A percentile compares a stretch with the other conserved stretches of the same genome.
These are phyloP conservation scores for Eucalyptus cloeziana DNA, from an alignment of 345 rosid species.

Conservation along the genomic window DNA sequence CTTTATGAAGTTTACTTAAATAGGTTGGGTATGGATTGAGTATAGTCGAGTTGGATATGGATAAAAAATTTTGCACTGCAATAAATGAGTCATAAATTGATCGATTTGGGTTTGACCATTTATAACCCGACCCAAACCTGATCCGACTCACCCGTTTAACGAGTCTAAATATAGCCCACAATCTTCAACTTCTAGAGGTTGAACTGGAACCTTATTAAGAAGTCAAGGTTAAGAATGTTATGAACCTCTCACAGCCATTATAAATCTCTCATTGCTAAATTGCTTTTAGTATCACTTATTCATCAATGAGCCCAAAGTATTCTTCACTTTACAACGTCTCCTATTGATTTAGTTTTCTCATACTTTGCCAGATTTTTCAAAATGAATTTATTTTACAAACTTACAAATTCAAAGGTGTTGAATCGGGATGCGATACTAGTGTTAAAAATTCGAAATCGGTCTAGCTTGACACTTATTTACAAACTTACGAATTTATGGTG, in stretches of 20 bases:
- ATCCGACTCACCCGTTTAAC: fast-evolving
- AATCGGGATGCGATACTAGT: neutral
- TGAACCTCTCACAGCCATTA: neutral
- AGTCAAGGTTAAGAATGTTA: neutral
- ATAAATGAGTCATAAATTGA: no score
- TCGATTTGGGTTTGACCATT: fast-evolving
- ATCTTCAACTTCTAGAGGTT: neutral
- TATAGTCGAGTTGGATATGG: fast-evolving
- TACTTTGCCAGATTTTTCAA: neutral
- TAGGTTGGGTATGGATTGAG: no score
- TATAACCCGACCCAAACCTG: fast-evolving
- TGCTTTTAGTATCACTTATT: neutral
- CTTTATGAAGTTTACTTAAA: no score
- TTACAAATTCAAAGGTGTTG: no score
- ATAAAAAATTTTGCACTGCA: fast-evolving
- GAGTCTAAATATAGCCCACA: neutral
- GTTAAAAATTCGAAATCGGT: no score
- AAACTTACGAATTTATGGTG: no score
- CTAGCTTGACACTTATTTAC: no score
- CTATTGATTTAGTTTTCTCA: neutral
- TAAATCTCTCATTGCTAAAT: neutral
- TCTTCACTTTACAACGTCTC: neutral
- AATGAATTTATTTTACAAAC: no score
- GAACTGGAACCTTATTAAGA: neutral
- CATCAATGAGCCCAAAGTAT: neutral